These are phyloP conservation scores for Ulota crispa DNA, from an alignment of 225 moss, liverwort and hornwort genomes.

Conservation along the genomic window DNA sequence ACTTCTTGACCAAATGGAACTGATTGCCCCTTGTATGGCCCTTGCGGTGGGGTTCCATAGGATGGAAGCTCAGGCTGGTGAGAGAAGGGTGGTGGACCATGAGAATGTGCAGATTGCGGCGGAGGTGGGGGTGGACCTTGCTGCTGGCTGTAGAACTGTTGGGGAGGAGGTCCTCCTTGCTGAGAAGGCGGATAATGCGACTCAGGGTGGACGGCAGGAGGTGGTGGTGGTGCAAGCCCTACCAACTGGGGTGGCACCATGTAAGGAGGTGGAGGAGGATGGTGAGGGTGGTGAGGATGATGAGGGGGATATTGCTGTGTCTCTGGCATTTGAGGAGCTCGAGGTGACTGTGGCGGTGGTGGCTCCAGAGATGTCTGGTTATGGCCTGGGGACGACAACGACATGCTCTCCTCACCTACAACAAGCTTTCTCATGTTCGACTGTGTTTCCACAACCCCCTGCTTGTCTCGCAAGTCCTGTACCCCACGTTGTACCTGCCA, in stretches of 20 bases:
- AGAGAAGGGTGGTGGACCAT: slow-evolving; percentile 50
- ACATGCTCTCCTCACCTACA: slow-evolving; percentile 35
- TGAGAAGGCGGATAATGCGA: slow-evolving; percentile 50
- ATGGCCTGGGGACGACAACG: slow-evolving; percentile 10
- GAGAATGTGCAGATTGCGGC: slow-evolving; percentile 34
- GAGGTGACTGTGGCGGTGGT: slow-evolving; percentile 44
- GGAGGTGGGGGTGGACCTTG: slow-evolving; percentile 39
- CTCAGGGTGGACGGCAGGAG: slow-evolving; percentile 37
- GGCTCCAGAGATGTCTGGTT: slow-evolving; percentile 43
- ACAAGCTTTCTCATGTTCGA: slow-evolving; percentile 69
- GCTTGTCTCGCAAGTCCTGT: slow-evolving; percentile 72
- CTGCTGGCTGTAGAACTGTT: slow-evolving; percentile 44
- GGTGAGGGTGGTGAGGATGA: slow-evolving; percentile 49
- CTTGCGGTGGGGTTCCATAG: slow-evolving; percentile 58
- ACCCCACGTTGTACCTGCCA: slow-evolving; percentile 89
- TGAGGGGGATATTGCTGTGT: slow-evolving; percentile 32
- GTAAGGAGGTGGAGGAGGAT: slow-evolving; percentile 56
- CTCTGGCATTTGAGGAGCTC: slow-evolving; percentile 50
- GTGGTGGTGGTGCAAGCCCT: slow-evolving; percentile 43
- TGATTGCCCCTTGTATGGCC: slow-evolving; percentile 49
- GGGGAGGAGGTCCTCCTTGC: slow-evolving; percentile 36
- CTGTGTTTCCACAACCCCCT: slow-evolving; percentile 68
- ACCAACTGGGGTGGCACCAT: slow-evolving; percentile 54
- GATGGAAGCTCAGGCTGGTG: slow-evolving; percentile 58
- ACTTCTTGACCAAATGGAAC: slow-evolving; percentile 42